Conservation (phyloP, 2,329 filamentous ascomycete species). For the Neospermospora avenae region DNA sequence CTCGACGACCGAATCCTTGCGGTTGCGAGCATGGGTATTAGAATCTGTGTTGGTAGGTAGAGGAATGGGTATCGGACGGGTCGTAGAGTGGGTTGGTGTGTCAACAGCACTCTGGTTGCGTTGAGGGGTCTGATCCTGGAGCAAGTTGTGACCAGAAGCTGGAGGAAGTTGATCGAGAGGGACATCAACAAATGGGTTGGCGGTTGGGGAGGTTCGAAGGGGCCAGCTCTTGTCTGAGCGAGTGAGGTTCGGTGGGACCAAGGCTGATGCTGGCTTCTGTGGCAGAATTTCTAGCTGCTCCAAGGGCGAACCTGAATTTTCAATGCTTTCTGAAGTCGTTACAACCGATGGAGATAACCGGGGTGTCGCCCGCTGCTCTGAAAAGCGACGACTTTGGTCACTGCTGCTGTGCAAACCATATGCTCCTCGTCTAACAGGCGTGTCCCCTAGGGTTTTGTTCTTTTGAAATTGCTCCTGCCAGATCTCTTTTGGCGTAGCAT, state of each 20-base stretch:
- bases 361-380: not conserved
- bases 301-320: no score
- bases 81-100: not conserved
- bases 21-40: not conserved
- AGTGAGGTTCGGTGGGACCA: not conserved
- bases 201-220: not conserved
- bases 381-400: not conserved
- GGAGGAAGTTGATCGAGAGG: not conserved
- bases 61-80: not conserved
- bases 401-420: not conserved
- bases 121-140: not conserved
- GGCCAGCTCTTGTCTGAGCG: conserved; percentile 7
- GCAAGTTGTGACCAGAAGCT: not conserved
- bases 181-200: not conserved
- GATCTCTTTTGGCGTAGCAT: not conserved
- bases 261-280: no score
- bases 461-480: not conserved
- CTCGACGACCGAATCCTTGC: not conserved
- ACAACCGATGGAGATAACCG: no score
- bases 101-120: not conserved
- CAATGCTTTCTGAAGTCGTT: no score
- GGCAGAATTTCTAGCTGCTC: not conserved
- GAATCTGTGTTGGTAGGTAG: not conserved
- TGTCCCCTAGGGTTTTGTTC: not conserved
- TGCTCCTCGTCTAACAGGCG: conserved; percentile 2